phyloP scores from a whole-genome alignment of 176 grass and related monocot species.

The Rhipidocladum racemiflorum region DNA sequence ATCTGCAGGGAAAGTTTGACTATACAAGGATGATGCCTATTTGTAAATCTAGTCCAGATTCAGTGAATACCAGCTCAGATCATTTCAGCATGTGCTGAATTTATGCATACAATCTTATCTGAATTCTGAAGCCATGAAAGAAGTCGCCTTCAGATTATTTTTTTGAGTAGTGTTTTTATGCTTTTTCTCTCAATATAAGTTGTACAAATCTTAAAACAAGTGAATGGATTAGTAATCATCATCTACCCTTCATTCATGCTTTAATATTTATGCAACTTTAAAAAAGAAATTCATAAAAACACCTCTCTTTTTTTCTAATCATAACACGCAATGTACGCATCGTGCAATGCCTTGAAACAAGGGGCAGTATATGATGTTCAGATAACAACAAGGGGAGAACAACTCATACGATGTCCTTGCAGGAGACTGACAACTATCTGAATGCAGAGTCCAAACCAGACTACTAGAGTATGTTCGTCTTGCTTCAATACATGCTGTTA shows the following conservation, averaged over 20 bases:
- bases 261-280: no score
- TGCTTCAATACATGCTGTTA: background rate
- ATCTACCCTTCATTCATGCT: no score
- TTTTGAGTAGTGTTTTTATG: no score
- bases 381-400: background rate
- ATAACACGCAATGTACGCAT: background rate
- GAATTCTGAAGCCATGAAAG: conserved; percentile 21
- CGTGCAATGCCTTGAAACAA: background rate
- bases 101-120: conserved; percentile 16
- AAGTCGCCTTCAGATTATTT: background rate
- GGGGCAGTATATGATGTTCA: background rate
- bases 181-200: no score
- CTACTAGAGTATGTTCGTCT: background rate
- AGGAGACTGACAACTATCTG: background rate
- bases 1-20: conserved; percentile 16
- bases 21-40: background rate
- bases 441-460: background rate
- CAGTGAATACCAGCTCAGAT: conserved; percentile 16
- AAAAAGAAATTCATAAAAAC: no score
- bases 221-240: no score
- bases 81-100: conserved; percentile 16
- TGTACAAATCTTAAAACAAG: no score
- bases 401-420: background rate
- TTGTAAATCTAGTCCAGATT: conserved; percentile 1
- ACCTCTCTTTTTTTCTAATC: no score